Base-by-base conservation (phyloP, 495 filamentous ascomycete species). In the Copromyces sp. region DNA sequence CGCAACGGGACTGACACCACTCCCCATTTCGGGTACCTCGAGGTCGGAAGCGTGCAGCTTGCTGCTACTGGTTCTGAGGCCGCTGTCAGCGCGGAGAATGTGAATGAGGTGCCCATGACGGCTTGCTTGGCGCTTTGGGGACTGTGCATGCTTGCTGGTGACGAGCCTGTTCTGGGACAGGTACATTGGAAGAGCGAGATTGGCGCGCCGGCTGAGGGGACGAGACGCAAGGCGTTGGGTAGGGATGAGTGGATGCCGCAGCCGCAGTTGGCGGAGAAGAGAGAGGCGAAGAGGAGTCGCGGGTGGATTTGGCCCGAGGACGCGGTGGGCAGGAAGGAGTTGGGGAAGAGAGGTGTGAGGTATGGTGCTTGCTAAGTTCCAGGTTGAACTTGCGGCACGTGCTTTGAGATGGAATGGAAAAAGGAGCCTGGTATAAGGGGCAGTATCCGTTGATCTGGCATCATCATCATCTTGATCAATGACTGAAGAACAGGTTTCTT, bases 241-340 rank as follows among this genome's bases (percentile, higher is more conserved):
- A 88, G 92, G 73, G 94, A 98, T 80, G 83, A 86, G 74, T 97
- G 94, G 94, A 95, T 98, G 79, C 93, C 93, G 11, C 90, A 90
- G 83, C 90, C 92, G 44, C 91, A 94, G 76, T 84, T 92, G 73
- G 88, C 90, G 4, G 94, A 98, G 87, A 91, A 89, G 84, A 84
- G 94, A 29, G 91, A 92, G 82, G 93, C 93, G 69, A 97, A 94
- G 84, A 83, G 92, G 59, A 85, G 88, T 8, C 83, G 94, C 20
- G 94, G 94, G 0, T 98, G 94, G 93, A 89, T 96, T 2, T 89
- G 87, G 84, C 94, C 94, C 29, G 90, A 92, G 73, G 93, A 97
- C 45, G 77, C 83, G 2, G 80, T 89, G 5, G 82, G 85, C 8
- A 75, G 86, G 69, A 88, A 87, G 76, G 86, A 89, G 76, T 73